These are phyloP conservation scores for Arabidopsis arenosa DNA, from an alignment of 345 rosid genomes.

Conservation along the genomic window DNA sequence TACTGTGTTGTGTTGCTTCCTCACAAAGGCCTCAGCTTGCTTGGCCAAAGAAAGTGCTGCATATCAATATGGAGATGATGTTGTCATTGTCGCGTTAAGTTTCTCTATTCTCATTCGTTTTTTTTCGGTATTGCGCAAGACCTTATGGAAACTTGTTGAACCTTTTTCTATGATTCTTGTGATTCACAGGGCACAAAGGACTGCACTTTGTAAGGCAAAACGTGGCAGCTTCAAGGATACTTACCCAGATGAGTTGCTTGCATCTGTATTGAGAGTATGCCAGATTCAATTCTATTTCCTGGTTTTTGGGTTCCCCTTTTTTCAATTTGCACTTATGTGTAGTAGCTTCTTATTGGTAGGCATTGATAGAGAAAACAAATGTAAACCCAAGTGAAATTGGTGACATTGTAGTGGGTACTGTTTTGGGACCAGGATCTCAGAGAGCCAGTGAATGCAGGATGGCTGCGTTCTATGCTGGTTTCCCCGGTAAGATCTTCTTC, in stretches of 20 bases:
- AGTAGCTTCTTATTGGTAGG: conserved; percentile 51
- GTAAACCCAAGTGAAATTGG: conserved; percentile 89
- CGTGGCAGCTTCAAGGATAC: conserved; percentile 96
- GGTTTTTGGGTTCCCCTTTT: background rate
- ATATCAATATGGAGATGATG: conserved; percentile 83
- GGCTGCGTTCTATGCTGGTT: conserved; percentile 98
- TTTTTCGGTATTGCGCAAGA: background rate
- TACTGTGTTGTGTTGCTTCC: background rate
- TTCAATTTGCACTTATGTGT: background rate
- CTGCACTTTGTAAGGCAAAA: conserved; percentile 80
- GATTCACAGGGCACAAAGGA: conserved; percentile 70
- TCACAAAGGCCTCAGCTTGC: conserved; percentile 70
- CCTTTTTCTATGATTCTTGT: conserved; percentile 1
- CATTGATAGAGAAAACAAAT: conserved; percentile 80
- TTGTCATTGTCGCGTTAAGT: conserved; percentile 90
- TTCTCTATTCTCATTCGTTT: conserved; percentile 12
- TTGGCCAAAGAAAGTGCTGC: conserved; percentile 77
- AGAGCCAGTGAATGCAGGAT: conserved; percentile 95
- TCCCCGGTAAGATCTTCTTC: conserved; percentile 62
- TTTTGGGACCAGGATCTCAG: conserved; percentile 87
- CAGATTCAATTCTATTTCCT: conserved; percentile 8
- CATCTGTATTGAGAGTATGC: conserved; percentile 75
- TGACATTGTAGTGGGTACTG: conserved; percentile 96
- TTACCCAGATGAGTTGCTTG: conserved; percentile 83
- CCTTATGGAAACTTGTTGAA: background rate